phyloP scores from a whole-genome alignment of 179 eudicot genomes.

The Nepenthes alata region DNA sequence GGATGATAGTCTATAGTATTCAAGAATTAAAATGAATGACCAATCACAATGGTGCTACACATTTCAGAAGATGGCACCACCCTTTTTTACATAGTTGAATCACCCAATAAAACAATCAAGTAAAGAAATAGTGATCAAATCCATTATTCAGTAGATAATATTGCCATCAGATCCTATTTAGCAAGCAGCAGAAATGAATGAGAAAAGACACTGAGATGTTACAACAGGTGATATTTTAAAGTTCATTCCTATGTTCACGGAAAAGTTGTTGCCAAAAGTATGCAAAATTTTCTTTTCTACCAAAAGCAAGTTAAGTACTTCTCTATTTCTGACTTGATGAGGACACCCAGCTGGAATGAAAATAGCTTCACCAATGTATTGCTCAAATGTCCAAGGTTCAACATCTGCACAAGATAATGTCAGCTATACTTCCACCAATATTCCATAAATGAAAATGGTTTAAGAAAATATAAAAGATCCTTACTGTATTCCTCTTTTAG shows the following conservation, averaged over 20 bases:
- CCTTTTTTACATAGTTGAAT: no score
- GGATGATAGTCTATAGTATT: no score
- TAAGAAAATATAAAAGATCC: not conserved
- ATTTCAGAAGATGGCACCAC: no score
- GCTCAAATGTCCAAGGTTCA: slow-evolving; percentile 4
- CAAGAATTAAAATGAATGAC: no score
- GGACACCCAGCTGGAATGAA: slow-evolving; percentile 2
- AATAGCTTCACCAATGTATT: slow-evolving; percentile 3
- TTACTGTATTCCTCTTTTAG: slow-evolving; percentile 2
- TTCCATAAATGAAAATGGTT: not conserved
- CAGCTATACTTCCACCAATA: not conserved
- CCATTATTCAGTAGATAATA: no score
- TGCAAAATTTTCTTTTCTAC: not conserved
- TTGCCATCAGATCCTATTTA: no score
- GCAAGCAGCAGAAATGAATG: no score
- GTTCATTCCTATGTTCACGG: not conserved
- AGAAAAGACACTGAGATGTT: no score
- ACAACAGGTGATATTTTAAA: not conserved
- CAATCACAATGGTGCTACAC: no score
- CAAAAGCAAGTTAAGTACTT: not conserved
- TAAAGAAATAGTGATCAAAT: no score
- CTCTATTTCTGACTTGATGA: slow-evolving; percentile 1
- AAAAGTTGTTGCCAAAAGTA: not conserved
- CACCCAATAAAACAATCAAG: no score
- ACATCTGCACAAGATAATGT: not conserved